Evolutionary conservation across 2,329 filamentous ascomycete species (phyloP).

Genomic region (Tolypocladium paradoxum): DNA sequence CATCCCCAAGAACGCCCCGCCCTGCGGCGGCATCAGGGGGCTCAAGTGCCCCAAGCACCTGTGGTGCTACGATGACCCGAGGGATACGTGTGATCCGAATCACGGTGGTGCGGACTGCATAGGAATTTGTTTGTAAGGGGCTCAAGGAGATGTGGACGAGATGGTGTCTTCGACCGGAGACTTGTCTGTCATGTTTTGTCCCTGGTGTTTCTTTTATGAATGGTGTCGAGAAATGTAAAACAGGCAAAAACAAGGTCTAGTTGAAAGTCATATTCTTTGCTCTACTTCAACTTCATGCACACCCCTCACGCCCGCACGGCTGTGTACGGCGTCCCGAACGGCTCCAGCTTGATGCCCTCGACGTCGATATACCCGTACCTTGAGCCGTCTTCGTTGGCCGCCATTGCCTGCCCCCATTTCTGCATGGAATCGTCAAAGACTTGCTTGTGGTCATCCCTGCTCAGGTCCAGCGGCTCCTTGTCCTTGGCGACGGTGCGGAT

Average conservation of each 20-base stretch:
- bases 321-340: constrained; percentile 18
- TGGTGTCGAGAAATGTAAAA: not conserved
- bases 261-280: too few species aligned
- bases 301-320: not conserved
- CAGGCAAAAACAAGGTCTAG: too few species aligned
- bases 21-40: constrained; percentile 17
- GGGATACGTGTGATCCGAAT: constrained; percentile 16
- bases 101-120: constrained; percentile 18
- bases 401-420: constrained; percentile 19
- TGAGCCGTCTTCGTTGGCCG: constrained; percentile 17
- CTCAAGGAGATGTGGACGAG: not conserved
- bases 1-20: constrained; percentile 9
- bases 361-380: constrained; percentile 22
- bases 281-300: not conserved
- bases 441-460: constrained; percentile 18
- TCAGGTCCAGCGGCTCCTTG: constrained; percentile 51
- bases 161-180: too few species aligned
- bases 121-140: constrained; percentile 18
- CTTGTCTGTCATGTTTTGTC: too few species aligned
- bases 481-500: constrained; percentile 21
- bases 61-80: constrained; percentile 18
- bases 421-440: constrained; percentile 17
- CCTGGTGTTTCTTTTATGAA: too few species aligned
- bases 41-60: constrained; percentile 13
- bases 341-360: constrained; percentile 17